Evolutionary conservation across 192 early-diverging fungal genomes (phyloP), one percentile per base, ranked within the genome.

Genomic region (Umbelopsis ramanniana): DNA sequence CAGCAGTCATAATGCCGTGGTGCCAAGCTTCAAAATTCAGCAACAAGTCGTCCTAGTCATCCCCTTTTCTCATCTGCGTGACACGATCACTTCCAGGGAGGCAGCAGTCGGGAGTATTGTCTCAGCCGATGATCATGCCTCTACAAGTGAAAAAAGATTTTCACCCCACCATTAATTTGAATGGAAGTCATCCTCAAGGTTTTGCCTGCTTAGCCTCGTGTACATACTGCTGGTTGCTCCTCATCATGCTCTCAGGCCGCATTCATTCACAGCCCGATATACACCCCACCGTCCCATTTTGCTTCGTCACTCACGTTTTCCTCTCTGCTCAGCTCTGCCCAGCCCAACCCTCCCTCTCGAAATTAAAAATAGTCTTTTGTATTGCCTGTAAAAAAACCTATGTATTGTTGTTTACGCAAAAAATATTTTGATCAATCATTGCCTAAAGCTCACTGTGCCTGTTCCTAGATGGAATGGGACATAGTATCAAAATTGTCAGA

Each of bases 31-130:
- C 1, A 48, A 43, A 12, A 29, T 52, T 21, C 37, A 48, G 37
- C 50, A 46, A 22, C 67, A 50, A 22, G 26, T 68, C 46, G 46
- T 66, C 19, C 33, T 63, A 37, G 33, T 63, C 57, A 63, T 63
- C 57, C 57, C 57, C 26, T 63, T 35, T 35, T 35, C 14, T 35
- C 26, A 38, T 38, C 12, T 63, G 57, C 57, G 57, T 63, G 57
- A 63, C 33, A 63, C 48, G 4, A 50, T 50, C 2, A 6, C 24
- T 63, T 11, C 35, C 57, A 63, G 35, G 57, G 57, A 63, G 57
- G 57, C 8, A 40, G 38, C 24, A 11, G 19, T 63, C 12, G 57
- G 33, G 57, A 63, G 57, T 38, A 35, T 38, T 29, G 26, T 37
- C 11, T 4, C 33, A 14, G 14, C 29, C 19, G 57, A 63, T 12